These are phyloP conservation scores for Trichoderma endophyticum DNA, from an alignment of 2,329 filamentous ascomycete genomes.

Conservation along the genomic window DNA sequence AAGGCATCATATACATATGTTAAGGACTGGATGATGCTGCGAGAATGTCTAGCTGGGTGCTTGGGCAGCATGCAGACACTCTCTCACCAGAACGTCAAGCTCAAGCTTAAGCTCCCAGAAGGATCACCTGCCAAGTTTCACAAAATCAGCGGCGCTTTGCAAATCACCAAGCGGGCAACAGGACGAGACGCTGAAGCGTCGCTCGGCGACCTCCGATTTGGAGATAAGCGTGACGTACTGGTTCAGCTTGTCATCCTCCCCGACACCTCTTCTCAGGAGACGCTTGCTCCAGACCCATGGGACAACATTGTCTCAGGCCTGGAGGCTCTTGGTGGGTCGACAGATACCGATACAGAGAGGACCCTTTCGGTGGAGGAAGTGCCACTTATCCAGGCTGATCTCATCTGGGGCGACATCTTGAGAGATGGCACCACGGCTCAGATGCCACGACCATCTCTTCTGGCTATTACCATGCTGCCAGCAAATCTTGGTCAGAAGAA, in stretches of 20 bases:
- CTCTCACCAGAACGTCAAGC: conserved; percentile 97
- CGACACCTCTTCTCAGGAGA: conserved; percentile 77
- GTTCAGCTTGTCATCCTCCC: conserved; percentile 91
- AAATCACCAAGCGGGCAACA: conserved; percentile 93
- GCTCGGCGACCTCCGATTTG: conserved; percentile 87
- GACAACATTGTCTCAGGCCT: conserved; percentile 94
- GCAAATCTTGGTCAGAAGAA: conserved; percentile 60
- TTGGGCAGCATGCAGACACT: conserved; percentile 86
- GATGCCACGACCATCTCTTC: conserved; percentile 80
- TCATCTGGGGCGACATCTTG: conserved; percentile 89
- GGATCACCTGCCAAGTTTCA: conserved; percentile 97
- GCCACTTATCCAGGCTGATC: conserved; percentile 89
- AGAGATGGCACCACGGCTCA: conserved; percentile 84
- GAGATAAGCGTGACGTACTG: conserved; percentile 89
- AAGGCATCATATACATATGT: conserved; percentile 98
- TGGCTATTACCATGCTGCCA: conserved; percentile 95
- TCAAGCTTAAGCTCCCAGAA: conserved; percentile 90
- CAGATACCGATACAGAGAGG: conserved; percentile 82
- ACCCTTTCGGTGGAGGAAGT: conserved; percentile 88
- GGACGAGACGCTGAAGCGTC: conserved; percentile 91
- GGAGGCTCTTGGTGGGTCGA: conserved; percentile 83
- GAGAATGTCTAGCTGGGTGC: conserved; percentile 92
- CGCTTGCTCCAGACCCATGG: conserved; percentile 90
- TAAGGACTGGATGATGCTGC: conserved; percentile 99
- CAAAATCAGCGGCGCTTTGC: conserved; percentile 94